Evolutionary conservation across 345 rosid genomes (phyloP), one percentile per base, ranked within the genome.

Genomic region (Eutrema yunnanense): DNA sequence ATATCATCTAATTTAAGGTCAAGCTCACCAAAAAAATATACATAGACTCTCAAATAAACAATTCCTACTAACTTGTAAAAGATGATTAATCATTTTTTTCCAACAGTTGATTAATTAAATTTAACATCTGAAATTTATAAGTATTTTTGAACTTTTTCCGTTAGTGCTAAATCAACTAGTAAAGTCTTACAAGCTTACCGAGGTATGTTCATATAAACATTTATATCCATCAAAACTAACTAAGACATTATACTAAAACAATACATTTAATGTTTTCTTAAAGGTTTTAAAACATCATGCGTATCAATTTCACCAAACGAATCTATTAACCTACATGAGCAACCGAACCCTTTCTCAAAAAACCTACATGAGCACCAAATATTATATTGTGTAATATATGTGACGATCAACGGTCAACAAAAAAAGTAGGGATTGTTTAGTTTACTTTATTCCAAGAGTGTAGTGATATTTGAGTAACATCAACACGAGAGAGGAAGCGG

Each of bases 271-370:
- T 46, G 2, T 57, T 69, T 65, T 14, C 6, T 46, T 29, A 29
- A 36, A 46, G 10, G 11, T 34, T 41, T 71, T 30, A 19, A 64
- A 65, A 46, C 27, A 56, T 30, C 66, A 65, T 65, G 30, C 72
- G 72, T 73, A 73, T 73, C 72, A 30, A 65, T 65, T 57, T 57
- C 72, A 73, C 78, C 78, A 65, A 73, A 57, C 67, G 72, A 73
- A 73, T 73, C 78, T 73, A 65, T 26, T 38, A 65, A 29, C 52
- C 29, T 47, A 47, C 36, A 65, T 29, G 71, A 65, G 3, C 65
- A 8, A 16, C 16, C 0, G 16, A 16, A 16, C 16, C 16, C 16
- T 16, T 16, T 16, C 16, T 16, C 16, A 16, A 16, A 16, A 16
- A 65, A 29, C 52, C 29, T 47, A 47, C 36, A 65, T 29, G 71